Percentiles rank a stretch among this genome's conserved stretches.
These are phyloP conservation scores for Daldinia vernicosa DNA, from an alignment of 495 filamentous ascomycete species.

Conservation along the genomic window DNA sequence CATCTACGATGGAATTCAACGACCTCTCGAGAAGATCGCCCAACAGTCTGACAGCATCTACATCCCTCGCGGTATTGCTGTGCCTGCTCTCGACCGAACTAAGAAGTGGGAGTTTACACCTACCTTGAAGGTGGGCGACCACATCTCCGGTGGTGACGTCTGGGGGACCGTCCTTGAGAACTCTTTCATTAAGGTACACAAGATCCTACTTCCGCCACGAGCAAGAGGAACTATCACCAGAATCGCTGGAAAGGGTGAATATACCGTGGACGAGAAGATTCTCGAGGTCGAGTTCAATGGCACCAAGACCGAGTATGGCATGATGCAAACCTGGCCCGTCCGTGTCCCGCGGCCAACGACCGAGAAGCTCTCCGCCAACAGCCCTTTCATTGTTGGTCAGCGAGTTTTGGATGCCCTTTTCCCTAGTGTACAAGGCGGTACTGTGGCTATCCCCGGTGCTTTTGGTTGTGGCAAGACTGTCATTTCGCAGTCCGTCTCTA, in stretches of 20 bases:
- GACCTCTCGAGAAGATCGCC: slow-evolving; percentile 86
- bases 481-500: slow-evolving; percentile 96
- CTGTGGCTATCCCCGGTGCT: slow-evolving; percentile 96
- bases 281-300: slow-evolving; percentile 97
- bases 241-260: slow-evolving; percentile 87
- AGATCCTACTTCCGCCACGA: slow-evolving; percentile 91
- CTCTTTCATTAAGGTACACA: slow-evolving; percentile 92
- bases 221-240: slow-evolving; percentile 90
- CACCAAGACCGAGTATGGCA: slow-evolving; percentile 86
- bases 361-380: slow-evolving; percentile 87
- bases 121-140: slow-evolving; percentile 89
- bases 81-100: slow-evolving; percentile 84
- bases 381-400: slow-evolving; percentile 95
- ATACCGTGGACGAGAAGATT: slow-evolving; percentile 93
- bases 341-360: slow-evolving; percentile 90
- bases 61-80: slow-evolving; percentile 93
- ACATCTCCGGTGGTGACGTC: slow-evolving; percentile 94
- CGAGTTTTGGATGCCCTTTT: slow-evolving; percentile 97
- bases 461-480: slow-evolving; percentile 99
- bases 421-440: slow-evolving; percentile 95
- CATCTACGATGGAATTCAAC: slow-evolving; percentile 99
- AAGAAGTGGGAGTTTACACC: slow-evolving; percentile 97
- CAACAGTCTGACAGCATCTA: slow-evolving; percentile 85
- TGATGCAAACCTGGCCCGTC: slow-evolving; percentile 99
- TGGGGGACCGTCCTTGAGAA: slow-evolving; percentile 97